Evolutionary conservation across 768 basidiomycete genomes (phyloP).

Genomic region (Dentipellis sp.): DNA sequence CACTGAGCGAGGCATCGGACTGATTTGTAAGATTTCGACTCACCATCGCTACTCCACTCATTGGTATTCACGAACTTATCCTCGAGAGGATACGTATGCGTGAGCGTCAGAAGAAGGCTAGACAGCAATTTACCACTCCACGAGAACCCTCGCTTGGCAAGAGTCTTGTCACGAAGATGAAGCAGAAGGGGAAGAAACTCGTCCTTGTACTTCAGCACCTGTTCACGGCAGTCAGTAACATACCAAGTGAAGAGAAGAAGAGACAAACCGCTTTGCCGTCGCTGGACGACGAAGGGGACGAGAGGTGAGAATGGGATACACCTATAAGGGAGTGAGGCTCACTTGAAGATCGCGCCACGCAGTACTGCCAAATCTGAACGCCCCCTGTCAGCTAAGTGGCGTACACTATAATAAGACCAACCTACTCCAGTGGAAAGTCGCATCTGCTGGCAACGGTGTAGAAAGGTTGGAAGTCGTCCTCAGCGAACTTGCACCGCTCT

Average conservation of each 20-base stretch:
- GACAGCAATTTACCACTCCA: slow-evolving; percentile 74
- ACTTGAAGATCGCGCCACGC: slow-evolving; percentile 77
- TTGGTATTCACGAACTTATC: slow-evolving; percentile 73
- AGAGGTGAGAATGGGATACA: not conserved
- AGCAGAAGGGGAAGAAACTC: slow-evolving; percentile 52
- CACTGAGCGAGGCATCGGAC: not conserved
- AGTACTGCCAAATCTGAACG: slow-evolving; percentile 60
- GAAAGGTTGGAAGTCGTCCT: slow-evolving; percentile 59
- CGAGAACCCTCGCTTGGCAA: slow-evolving; percentile 75
- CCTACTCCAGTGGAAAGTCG: slow-evolving; percentile 83
- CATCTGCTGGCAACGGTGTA: slow-evolving; percentile 65
- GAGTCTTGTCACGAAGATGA: slow-evolving; percentile 58
- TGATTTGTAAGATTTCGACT: not conserved
- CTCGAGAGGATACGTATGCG: slow-evolving; percentile 74
- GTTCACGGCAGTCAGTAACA: slow-evolving; percentile 3
- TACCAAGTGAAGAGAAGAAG: not conserved
- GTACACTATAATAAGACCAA: not conserved
- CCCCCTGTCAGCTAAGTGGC: no score
- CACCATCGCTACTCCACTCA: slow-evolving; percentile 69
- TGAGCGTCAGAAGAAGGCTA: slow-evolving; percentile 62
- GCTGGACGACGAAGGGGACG: slow-evolving; percentile 12
- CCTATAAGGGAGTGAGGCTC: slow-evolving; percentile 21
- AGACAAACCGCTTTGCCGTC: slow-evolving; percentile 50
- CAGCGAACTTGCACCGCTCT: slow-evolving; percentile 73
- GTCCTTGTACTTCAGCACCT: slow-evolving; percentile 59